A percentile compares a stretch with the other conserved stretches of the same genome.
Evolutionary conservation across 2,329 filamentous ascomycete genomes (phyloP).

Genomic region (Nemania serpens): DNA sequence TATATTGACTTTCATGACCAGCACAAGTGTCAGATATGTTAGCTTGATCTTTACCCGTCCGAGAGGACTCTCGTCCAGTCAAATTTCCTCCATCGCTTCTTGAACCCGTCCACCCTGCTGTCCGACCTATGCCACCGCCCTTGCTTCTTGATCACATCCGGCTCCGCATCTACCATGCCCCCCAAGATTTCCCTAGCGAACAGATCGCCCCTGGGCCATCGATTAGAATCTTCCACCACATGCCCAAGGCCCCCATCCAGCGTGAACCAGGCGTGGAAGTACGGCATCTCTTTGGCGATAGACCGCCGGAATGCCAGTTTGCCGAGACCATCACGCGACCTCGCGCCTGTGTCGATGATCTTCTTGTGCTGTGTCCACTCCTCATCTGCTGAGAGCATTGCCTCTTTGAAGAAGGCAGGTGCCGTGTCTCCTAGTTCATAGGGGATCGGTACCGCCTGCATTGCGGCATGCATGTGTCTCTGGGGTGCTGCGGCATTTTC

Average conservation of each 20-base stretch:
- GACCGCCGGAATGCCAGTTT: conserved; percentile 80
- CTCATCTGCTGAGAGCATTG: conserved; percentile 83
- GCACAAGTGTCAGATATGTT: background rate
- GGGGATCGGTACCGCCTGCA: conserved; percentile 85
- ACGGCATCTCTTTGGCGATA: conserved; percentile 94
- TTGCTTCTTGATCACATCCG: conserved; percentile 86
- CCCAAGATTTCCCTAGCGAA: conserved; percentile 92
- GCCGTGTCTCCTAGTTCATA: conserved; percentile 90
- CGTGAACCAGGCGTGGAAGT: conserved; percentile 96
- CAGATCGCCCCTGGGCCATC: conserved; percentile 89
- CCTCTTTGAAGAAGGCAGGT: conserved; percentile 93
- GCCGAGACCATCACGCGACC: conserved; percentile 70
- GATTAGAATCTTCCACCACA: conserved; percentile 81
- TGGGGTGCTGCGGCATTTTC: conserved; percentile 89
- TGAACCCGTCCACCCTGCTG: conserved; percentile 74
- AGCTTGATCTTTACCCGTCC: conserved; percentile 38
- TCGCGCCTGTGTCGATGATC: conserved; percentile 82
- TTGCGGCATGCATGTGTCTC: conserved; percentile 79
- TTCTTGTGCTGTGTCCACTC: conserved; percentile 97
- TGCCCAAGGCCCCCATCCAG: conserved; percentile 92
- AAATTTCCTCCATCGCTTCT: conserved; percentile 86
- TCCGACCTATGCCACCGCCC: conserved; percentile 79
- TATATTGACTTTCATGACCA: no score
- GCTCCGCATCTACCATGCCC: conserved; percentile 84
- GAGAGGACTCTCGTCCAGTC: conserved; percentile 75